Base-by-base conservation (phyloP, 495 filamentous ascomycete species). In the Pyrenula aspistea region DNA sequence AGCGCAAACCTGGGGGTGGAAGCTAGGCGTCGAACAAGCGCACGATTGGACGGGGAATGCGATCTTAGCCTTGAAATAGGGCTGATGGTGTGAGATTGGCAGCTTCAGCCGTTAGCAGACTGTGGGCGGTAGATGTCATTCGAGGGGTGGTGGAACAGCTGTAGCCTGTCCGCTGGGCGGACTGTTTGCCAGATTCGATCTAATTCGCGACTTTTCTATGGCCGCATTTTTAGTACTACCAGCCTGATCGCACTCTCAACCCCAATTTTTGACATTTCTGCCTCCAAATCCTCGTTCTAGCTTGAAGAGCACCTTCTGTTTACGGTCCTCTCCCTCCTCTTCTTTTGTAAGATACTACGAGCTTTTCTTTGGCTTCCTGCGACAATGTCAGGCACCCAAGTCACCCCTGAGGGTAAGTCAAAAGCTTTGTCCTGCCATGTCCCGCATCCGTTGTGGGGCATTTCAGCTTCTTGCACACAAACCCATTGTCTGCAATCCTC, bases 341-440 rank as follows among this genome's bases (percentile, higher is more conserved):
- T 15, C 31, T 42, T 42, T 4, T 15, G 15, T 59, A 23, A 12
- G 25, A 53, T 10, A 23, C 22, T 23, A 51, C n/a, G 51, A 24
- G 56, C 62, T 60, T 52, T 56, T 55, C 54, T 55, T 57, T n/a
- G n/a, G 2, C 48, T 42, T 36, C 15, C 48, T 47, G 22, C 53
- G 23, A 59, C 23, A 31, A 68, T 67, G 67, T 59, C 65, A 48
- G 60, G 42, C 24, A 61, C 56, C 21, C 22, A 57, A 20, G 53
- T 55, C 25, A 68, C 67, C 8, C 66, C 67, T 53, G 66, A 70
- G 60, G 66, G 66, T 67, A 56, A 56, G 61, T 49, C 42, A 51
- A 24, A 36, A n/a, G 25, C 51, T 8, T 42, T 42, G 31, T 42
- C 15, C 31, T 42, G 31, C 31, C 50, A 31, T 24, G 42, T 36